These are phyloP conservation scores for Neobulgaria alba DNA, from an alignment of 2,329 filamentous ascomycete species.

Conservation along the genomic window DNA sequence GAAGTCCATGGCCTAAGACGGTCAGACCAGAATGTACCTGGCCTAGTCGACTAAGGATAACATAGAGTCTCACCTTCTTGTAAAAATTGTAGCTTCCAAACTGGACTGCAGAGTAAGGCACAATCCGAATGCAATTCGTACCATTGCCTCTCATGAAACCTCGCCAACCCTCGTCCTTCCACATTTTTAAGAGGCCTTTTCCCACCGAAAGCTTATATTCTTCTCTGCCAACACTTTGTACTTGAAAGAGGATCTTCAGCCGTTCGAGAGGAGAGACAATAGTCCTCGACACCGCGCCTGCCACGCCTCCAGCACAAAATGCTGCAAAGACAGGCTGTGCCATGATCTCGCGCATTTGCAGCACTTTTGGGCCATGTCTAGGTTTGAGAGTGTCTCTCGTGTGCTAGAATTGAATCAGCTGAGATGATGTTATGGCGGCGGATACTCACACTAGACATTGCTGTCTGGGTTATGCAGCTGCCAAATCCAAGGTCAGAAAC, in stretches of 20 bases:
- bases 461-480: constrained; percentile 4
- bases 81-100: constrained; percentile 98
- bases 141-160: constrained; percentile 98
- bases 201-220: constrained; percentile 91
- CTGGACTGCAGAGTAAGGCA: constrained; percentile 95
- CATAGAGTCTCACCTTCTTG: constrained; percentile 67
- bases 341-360: constrained; percentile 39
- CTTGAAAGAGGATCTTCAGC: constrained; percentile 94
- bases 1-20: too few species aligned
- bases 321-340: constrained; percentile 83
- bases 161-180: constrained; percentile 91
- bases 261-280: constrained; percentile 94
- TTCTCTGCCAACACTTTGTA: constrained; percentile 81
- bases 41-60: too few species aligned
- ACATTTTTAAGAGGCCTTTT: constrained; percentile 89
- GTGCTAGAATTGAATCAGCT: constrained; percentile 14
- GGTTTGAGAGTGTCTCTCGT: constrained; percentile 22
- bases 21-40: too few species aligned
- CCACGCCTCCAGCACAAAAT: constrained; percentile 88
- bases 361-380: constrained; percentile 25
- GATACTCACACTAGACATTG: constrained; percentile 27
- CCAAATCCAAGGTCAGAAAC: constrained; percentile 13
- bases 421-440: constrained; percentile 2
- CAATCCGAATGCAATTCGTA: constrained; percentile 96
- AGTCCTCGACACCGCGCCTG: constrained; percentile 93